A percentile compares a stretch with the other conserved stretches of the same genome.
Evolutionary conservation across 345 rosid genomes (phyloP).

Genomic region (Salix exigua): DNA sequence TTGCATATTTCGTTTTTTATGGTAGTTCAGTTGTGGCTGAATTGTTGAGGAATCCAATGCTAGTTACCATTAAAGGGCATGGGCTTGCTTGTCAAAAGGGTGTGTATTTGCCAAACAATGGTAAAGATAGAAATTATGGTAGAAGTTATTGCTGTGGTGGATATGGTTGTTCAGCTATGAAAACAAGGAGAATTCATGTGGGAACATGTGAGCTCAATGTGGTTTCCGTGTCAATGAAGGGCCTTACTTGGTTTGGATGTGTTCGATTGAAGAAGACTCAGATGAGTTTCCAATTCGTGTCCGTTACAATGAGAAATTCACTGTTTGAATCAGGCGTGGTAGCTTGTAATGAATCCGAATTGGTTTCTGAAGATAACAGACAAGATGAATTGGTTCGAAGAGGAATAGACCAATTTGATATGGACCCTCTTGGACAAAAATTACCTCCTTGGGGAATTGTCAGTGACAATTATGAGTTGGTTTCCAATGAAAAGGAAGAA

Average conservation of each 20-base stretch:
- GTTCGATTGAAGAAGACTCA: background rate
- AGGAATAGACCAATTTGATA: conserved; percentile 16
- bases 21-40: conserved; percentile 24
- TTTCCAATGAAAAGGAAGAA: conserved; percentile 17
- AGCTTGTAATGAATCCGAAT: conserved; percentile 15
- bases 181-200: conserved; percentile 22
- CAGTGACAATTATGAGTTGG: conserved; percentile 1
- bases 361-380: conserved; percentile 20
- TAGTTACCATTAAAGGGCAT: conserved; percentile 19
- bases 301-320: background rate
- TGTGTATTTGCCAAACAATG: conserved; percentile 5
- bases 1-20: background rate
- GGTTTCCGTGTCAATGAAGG: conserved; percentile 9
- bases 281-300: conserved; percentile 3
- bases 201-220: background rate
- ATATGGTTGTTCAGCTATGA: conserved; percentile 21
- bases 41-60: conserved; percentile 25
- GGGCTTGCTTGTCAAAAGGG: conserved; percentile 23
- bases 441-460: conserved; percentile 18
- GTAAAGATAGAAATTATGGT: background rate
- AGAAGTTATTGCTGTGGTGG: conserved; percentile 7
- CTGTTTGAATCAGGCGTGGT: conserved; percentile 3
- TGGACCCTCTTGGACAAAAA: conserved; percentile 14
- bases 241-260: conserved; percentile 10
- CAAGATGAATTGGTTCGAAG: conserved; percentile 3